Evolutionary conservation across 1,139 yeast genomes (phyloP), one percentile per base, ranked within the genome.

Genomic region (Lodderomyces parapsilosis): DNA sequence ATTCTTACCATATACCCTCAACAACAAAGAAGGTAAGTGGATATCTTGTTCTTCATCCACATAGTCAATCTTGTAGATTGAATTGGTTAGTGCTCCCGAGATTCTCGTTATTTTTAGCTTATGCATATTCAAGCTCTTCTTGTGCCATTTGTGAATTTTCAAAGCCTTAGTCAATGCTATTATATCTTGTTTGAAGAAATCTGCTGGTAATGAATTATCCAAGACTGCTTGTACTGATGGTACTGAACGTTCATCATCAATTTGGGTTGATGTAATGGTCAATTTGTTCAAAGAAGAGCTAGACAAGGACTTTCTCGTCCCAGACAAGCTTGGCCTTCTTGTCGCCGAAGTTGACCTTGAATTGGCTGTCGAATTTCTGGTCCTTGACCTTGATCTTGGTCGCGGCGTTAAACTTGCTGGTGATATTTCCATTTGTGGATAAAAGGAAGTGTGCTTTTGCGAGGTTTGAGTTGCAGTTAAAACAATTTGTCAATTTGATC

Each of bases 81-180:
- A 86, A 60, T 93, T 93, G 22, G 99, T 93, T 60, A 93, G 74
- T 0, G 99, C 99, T 10, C 99, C 98, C 23, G 88, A 80, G 41
- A 93, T 87, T 52, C 96, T 75, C 38, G 54, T 57, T 15, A 73
- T 66, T 15, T 63, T 65, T 43, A 91, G 57, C 45, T 74, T 74
- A 18, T 84, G 62, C 19, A 71, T 71, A 19, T 59, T 43, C 57
- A 76, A 53, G 35, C 60, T 66, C 40, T 70, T 63, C 48, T 69
- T 69, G 53, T 80, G 80, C 99, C 99, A 93, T 61, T 86, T 84
- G 38, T 89, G 78, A 41, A 93, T 79, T 45, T 73, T 74, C 47
- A 93, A 68, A 3, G 78, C 70, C 53, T 84, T 85, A 38, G 85
- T 64, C 38, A 88, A 69, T 3, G 82, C 78, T 37, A 89, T 61